Evolutionary conservation across 495 filamentous ascomycete species (phyloP), one percentile per base, ranked within the genome.

Genomic region (Aspergillus incahuasiensis): DNA sequence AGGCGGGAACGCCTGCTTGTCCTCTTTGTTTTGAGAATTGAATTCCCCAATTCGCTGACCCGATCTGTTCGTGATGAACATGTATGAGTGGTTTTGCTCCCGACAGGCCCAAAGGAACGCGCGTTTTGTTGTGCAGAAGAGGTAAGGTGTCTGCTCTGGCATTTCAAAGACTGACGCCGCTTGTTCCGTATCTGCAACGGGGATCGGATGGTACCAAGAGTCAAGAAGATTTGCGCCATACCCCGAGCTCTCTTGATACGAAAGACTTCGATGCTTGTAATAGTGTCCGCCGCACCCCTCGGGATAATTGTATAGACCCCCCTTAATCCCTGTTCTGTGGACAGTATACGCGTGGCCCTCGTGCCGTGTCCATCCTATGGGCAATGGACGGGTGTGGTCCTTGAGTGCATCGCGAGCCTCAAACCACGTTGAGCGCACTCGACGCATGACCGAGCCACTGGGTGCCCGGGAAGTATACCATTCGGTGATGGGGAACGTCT

Each of bases 91-190:
- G 1, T 21, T 21, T 16, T 3, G 18, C 3, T 18, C 16, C 3
- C 12, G 40, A 16, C 40, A 16, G 16, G 40, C 40, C 40, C 40
- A 49, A 52, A 63, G 24, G 15, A 42, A 49, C 2, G 57, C 48
- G 30, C 56, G 30, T 15, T 57, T 48, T 7, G 66, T 68, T 13
- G 48, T 56, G 49, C 66, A 66, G 18, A 58, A 64, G 32, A 68
- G 45, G 38, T 62, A 68, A 13, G 48, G 50, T 43, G 65, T 63
- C 45, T 65, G 59, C 11, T 54, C 54, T 3, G 25, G 48, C n/a
- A 55, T 32, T 6, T 42, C 24, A 28, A 28, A 28, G 25, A 8
- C 47, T 21, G 25, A 18, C 1, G 44, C 3, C 2, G 40, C 3
- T 16, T 2, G 2, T 9, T 19, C 2, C 12, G 19, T 42, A n/a